phyloP scores from a whole-genome alignment of 306 rosid species.

The Mimosa pudica region DNA sequence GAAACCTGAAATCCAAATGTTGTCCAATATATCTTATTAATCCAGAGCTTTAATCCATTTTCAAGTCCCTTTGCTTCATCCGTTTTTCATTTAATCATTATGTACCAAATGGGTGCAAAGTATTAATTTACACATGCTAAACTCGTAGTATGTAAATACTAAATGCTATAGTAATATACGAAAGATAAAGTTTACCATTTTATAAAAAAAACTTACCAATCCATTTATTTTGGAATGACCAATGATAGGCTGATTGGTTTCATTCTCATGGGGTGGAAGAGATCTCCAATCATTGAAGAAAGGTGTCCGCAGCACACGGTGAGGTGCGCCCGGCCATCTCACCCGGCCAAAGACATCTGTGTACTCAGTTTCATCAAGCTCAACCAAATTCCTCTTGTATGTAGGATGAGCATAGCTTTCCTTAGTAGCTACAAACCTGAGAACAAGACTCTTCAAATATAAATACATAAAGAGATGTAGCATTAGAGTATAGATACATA shows the following conservation, averaged over 20 bases:
- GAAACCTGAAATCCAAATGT: not conserved
- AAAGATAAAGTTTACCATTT: not conserved
- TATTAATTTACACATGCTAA: not conserved
- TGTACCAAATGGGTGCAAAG: not conserved
- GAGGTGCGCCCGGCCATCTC: conserved; percentile 84
- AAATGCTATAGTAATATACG: not conserved
- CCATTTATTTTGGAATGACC: conserved; percentile 70
- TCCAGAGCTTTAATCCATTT: not conserved
- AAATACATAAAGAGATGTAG: not conserved
- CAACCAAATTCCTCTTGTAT: conserved; percentile 75
- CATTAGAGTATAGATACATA: not conserved
- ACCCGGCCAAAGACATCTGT: conserved; percentile 78
- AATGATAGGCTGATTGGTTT: conserved; percentile 65
- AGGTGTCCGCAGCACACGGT: conserved; percentile 70
- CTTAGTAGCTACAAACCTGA: conserved; percentile 79
- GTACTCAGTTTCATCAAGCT: conserved; percentile 63
- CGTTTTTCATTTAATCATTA: not conserved
- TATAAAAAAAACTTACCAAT: conserved; percentile 49
- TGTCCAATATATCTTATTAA: not conserved
- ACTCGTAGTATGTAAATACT: not conserved
- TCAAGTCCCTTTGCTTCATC: not conserved
- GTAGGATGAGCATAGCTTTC: conserved; percentile 86
- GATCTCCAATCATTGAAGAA: conserved; percentile 71
- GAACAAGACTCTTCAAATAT: conserved; percentile 15
- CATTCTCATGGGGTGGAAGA: conserved; percentile 65